phyloP scores from a whole-genome alignment of 2,329 filamentous ascomycete genomes.

The Claviceps monticola region DNA sequence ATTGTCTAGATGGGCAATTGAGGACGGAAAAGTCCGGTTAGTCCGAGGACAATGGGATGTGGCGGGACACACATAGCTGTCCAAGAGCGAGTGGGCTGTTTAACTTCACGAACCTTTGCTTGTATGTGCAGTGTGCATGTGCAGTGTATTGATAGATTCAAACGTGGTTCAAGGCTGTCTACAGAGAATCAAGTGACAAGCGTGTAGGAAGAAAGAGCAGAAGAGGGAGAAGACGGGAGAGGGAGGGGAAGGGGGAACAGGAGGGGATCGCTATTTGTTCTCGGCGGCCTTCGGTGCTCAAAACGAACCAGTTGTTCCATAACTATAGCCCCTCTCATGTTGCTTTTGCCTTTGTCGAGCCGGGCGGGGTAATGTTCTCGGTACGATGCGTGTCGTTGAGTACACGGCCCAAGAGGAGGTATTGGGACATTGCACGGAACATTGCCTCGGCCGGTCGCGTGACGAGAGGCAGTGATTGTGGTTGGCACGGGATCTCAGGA shows the following conservation, averaged over 20 bases:
- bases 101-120: conserved; percentile 5
- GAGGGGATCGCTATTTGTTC: conserved; percentile 19
- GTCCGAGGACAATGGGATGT: background rate
- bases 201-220: conserved; percentile 9
- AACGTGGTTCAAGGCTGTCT: conserved; percentile 9
- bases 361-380: conserved; percentile 30
- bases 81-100: background rate
- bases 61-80: background rate
- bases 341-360: conserved; percentile 25
- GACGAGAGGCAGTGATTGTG: conserved; percentile 2
- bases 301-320: conserved; percentile 1
- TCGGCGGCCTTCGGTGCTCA: conserved; percentile 13
- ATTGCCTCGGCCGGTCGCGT: conserved; percentile 9
- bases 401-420: background rate
- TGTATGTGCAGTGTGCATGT: background rate
- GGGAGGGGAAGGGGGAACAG: conserved; percentile 10
- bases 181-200: background rate
- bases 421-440: conserved; percentile 5
- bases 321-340: conserved; percentile 9
- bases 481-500: background rate
- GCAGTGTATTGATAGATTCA: background rate
- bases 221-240: conserved; percentile 8
- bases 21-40: background rate
- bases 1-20: background rate
- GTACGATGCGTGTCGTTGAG: conserved; percentile 9